Evolutionary conservation across 2,329 filamentous ascomycete species (phyloP).

Genomic region (Hortaea werneckii): DNA sequence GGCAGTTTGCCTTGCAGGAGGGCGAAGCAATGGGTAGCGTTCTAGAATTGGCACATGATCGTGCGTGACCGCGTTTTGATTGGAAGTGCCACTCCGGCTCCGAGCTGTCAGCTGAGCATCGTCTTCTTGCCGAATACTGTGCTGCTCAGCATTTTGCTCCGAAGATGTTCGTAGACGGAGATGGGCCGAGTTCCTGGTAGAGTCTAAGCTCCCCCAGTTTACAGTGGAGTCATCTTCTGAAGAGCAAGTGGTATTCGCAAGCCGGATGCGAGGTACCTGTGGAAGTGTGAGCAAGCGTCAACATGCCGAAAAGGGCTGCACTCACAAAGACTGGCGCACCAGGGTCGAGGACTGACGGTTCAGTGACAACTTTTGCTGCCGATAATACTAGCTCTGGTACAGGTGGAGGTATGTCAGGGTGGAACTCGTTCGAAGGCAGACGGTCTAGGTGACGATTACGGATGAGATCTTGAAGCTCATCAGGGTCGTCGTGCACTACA

Average conservation of each 20-base stretch:
- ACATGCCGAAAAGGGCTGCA: not conserved
- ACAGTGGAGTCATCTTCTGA: constrained; percentile 2
- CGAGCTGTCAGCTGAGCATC: constrained; percentile 2
- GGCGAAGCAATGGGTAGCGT: constrained; percentile 14
- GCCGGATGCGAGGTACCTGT: constrained; percentile 11
- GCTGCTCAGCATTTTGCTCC: constrained; percentile 11
- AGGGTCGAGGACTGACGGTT: constrained; percentile 15
- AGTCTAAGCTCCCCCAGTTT: constrained; percentile 5
- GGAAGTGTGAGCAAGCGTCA: no score
- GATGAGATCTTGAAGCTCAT: constrained; percentile 1
- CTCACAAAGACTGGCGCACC: constrained; percentile 19
- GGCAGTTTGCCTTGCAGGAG: constrained; percentile 1
- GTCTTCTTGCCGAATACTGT: not conserved
- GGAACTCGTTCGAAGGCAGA: not conserved
- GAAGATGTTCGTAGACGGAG: constrained; percentile 14
- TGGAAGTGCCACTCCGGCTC: constrained; percentile 8
- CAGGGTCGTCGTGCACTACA: not conserved
- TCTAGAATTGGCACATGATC: constrained; percentile 9
- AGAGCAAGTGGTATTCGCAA: constrained; percentile 9
- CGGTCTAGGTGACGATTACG: not conserved
- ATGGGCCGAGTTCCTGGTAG: constrained; percentile 7
- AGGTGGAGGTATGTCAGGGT: not conserved
- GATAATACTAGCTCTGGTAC: not conserved
- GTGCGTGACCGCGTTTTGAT: constrained; percentile 7
- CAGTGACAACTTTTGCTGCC: not conserved